Percentiles rank a stretch among this genome's conserved stretches.
These are phyloP conservation scores for Termitomyces eurrhizus DNA, from an alignment of 768 basidiomycete species.

Conservation along the genomic window DNA sequence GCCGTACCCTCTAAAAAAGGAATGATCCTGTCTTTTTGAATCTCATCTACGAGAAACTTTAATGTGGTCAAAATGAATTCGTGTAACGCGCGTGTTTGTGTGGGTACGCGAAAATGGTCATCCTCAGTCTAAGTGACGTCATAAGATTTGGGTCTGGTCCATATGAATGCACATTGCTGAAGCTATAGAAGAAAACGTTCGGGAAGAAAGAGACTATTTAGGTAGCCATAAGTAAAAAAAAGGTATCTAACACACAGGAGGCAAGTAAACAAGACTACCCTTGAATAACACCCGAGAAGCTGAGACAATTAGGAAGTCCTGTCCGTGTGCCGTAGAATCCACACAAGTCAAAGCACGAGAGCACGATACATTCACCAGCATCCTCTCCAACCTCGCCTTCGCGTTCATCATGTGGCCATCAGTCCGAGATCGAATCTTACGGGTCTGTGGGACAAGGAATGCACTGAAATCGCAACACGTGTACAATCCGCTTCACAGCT, in stretches of 20 bases:
- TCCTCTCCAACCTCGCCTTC: neutral
- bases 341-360: constrained; percentile 7
- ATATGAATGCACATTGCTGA: neutral
- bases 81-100: neutral
- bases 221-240: neutral
- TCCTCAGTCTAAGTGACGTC: neutral
- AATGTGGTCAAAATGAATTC: neutral
- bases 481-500: neutral
- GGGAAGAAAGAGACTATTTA: neutral
- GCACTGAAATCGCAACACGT: neutral
- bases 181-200: neutral
- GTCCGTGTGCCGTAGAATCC: neutral
- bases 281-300: constrained; percentile 1
- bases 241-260: constrained; percentile 2
- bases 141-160: neutral
- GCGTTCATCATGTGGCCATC: neutral
- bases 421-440: neutral
- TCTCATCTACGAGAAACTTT: too few species aligned
- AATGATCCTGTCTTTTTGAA: neutral
- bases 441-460: neutral
- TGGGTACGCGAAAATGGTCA: neutral
- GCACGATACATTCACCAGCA: neutral
- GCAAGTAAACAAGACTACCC: neutral
- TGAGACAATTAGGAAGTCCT: constrained; percentile 3
- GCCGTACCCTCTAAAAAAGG: too few species aligned